Conservation (phyloP, 176 grass and related monocot genomes). For the Aegilops longissima region DNA sequence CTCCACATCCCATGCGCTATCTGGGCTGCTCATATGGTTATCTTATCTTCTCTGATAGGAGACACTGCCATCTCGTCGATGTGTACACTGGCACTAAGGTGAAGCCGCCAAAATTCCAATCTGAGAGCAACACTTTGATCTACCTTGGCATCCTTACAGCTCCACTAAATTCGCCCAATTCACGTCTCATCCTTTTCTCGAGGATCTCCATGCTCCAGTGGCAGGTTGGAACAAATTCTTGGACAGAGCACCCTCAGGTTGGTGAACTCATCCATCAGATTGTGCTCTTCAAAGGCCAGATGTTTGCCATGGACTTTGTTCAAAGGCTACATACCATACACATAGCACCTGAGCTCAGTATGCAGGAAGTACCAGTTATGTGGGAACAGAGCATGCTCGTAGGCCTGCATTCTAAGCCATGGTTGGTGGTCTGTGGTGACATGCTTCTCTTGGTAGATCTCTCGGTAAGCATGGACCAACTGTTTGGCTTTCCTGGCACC, state of each 20-base stretch:
- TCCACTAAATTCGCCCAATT: slow-evolving; percentile 47
- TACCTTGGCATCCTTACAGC: slow-evolving; percentile 42
- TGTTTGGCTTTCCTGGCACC: slow-evolving; percentile 7
- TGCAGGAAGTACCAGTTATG: slow-evolving; percentile 28
- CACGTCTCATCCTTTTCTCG: slow-evolving; percentile 32
- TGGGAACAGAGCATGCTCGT: not conserved
- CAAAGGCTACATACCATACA: slow-evolving; percentile 28
- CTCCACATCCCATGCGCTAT: slow-evolving; percentile 13
- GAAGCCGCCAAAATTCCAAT: slow-evolving; percentile 31
- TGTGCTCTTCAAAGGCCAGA: slow-evolving; percentile 41
- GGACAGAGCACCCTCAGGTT: slow-evolving; percentile 15
- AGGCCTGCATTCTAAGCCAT: not conserved
- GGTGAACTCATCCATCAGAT: slow-evolving; percentile 4
- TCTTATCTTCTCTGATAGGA: slow-evolving; percentile 36
- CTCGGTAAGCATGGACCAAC: not conserved
- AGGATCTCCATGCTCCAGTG: slow-evolving; percentile 36
- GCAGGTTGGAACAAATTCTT: slow-evolving; percentile 38
- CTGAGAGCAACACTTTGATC: not conserved
- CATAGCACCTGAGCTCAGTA: slow-evolving; percentile 20
- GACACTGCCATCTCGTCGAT: slow-evolving; percentile 36
- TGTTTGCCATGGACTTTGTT: slow-evolving; percentile 40
- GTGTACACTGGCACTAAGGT: slow-evolving; percentile 42
- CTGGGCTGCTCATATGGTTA: slow-evolving; percentile 53
- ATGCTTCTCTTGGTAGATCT: slow-evolving; percentile 53
- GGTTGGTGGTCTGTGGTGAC: slow-evolving; percentile 39